Base-by-base conservation (phyloP, 495 filamentous ascomycete species). In the Neurospora tetraspora region DNA sequence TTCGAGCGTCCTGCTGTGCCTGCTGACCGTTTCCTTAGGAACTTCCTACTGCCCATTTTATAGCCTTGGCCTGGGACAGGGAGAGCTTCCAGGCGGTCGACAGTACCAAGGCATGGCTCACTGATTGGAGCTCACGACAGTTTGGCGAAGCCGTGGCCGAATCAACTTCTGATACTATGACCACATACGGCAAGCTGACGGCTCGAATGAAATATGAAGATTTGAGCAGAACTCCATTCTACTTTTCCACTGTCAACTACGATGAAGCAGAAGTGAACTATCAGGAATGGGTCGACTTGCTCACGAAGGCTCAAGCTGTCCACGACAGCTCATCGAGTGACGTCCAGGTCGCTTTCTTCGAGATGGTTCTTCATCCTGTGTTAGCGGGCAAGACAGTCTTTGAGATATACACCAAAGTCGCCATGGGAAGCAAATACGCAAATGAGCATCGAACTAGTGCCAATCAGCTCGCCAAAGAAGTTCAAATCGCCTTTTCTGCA, bases 191-290 rank as follows among this genome's bases (percentile, higher is more conserved):
- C 69, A 85, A 83, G 78, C 84, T 87, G 37, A 84, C 85, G 5
- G 84, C 84, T 5, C 80, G 88, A 9, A 80, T 88, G 65, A 91
- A 90, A 76, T 91, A 89, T 73, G 89, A 92, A 73, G 84, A 88
- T 31, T 43, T 82, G 23, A 78, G 78, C 70, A 80, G 89, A 6
- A 86, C 89, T 20, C 83, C 85, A 1, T 83, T 81, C 14, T 87
- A 81, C 27, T 91, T 89, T 81, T 85, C 80, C 73, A 71, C 86
- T 5, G 77, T 88, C 71, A 86, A 91, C 79, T 91, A 91, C 80
- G 84, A 88, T 72, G 89, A 92, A 79, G 89, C 86, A 23, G 89
- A 90, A 71, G 78, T 77, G 2, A 83, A 90, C 47, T 82, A 88
- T 20, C 76, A 80, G 4, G 82, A 88, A 69, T 92, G 90, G 90